phyloP scores from a whole-genome alignment of 2,329 filamentous ascomycete genomes.

The Cladophialophora chaetospira region DNA sequence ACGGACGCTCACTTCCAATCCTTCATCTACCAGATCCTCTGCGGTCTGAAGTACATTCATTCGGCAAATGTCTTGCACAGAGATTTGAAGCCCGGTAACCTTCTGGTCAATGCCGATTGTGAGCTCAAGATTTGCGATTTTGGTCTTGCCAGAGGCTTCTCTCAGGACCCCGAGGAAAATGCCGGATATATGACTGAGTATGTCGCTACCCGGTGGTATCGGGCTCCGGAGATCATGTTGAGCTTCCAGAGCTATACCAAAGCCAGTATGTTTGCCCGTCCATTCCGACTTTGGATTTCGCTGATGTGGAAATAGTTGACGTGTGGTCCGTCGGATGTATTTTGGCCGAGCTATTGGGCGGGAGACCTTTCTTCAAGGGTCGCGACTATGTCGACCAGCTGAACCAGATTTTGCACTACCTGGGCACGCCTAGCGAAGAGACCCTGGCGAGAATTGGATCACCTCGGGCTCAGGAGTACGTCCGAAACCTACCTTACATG shows the following conservation, averaged over 20 bases:
- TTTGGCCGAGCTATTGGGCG: constrained; percentile 90
- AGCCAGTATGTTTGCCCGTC: constrained; percentile 74
- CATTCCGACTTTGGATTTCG: constrained; percentile 7
- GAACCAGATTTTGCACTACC: constrained; percentile 97
- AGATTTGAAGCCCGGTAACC: constrained; percentile 94
- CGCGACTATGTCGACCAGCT: constrained; percentile 99
- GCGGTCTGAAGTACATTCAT: constrained; percentile 98
- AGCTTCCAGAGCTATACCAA: constrained; percentile 99
- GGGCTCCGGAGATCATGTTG: constrained; percentile 98
- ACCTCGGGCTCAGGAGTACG: constrained; percentile 94
- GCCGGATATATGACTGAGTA: constrained; percentile 99
- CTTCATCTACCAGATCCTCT: constrained; percentile 99
- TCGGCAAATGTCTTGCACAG: constrained; percentile 96
- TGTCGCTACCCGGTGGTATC: constrained; percentile 97
- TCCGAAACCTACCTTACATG: constrained; percentile 94
- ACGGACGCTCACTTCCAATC: constrained; percentile 99
- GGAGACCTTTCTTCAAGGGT: constrained; percentile 98
- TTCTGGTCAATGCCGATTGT: constrained; percentile 97
- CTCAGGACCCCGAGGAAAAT: constrained; percentile 95
- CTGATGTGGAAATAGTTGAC: constrained; percentile 70
- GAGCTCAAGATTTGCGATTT: constrained; percentile 99
- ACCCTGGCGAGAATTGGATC: constrained; percentile 92
- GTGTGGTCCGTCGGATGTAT: constrained; percentile 99
- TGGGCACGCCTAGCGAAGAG: constrained; percentile 94
- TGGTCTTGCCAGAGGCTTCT: constrained; percentile 93